Evolutionary conservation across 352 stramenopile genomes (phyloP).

Genomic region (Blastocystis sp.): DNA sequence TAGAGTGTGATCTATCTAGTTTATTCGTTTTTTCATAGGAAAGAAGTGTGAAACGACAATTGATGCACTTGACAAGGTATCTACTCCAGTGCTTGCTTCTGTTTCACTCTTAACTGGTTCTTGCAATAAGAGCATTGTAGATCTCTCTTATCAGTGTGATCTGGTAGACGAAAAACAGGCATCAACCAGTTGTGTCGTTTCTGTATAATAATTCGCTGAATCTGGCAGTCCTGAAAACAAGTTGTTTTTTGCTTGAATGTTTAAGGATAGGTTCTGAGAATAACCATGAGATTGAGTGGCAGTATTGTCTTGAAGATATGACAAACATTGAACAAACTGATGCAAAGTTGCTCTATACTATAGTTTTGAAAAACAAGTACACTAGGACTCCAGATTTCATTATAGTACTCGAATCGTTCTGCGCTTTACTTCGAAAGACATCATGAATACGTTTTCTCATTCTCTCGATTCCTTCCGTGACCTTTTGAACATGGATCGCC

Average conservation of each 20-base stretch:
- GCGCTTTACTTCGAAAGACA: not conserved
- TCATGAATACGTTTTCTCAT: no score
- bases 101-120: not conserved
- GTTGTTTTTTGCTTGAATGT: not conserved
- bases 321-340: no score
- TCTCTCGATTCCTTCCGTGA: not conserved
- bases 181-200: not conserved
- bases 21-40: slow-evolving; percentile 16
- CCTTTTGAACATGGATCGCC: not conserved
- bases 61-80: not conserved
- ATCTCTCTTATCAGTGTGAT: not conserved
- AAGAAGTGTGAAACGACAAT: not conserved
- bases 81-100: not conserved
- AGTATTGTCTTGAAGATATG: no score
- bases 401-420: no score
- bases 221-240: not conserved
- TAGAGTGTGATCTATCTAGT: not conserved
- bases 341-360: no score
- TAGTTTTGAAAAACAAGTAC: no score
- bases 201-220: not conserved
- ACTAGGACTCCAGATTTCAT: no score
- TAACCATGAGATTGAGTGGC: no score
- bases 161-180: not conserved
- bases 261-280: no score
- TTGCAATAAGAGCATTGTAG: not conserved